Evolutionary conservation across 768 basidiomycete species (phyloP), one percentile per base, ranked within the genome.

Genomic region (Boletus pseudo-olivaceus): DNA sequence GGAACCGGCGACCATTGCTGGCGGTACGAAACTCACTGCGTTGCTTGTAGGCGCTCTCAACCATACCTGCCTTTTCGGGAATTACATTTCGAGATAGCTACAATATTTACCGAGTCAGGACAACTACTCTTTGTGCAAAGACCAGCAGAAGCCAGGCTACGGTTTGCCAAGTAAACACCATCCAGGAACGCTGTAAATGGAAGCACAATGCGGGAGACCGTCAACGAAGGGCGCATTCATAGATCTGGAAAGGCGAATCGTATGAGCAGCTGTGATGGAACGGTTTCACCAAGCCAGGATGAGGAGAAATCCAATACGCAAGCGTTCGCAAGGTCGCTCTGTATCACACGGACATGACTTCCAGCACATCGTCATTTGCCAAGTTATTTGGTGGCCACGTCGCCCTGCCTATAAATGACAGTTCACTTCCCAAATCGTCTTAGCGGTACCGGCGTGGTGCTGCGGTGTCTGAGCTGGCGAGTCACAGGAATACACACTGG

Each of bases 341-440:
- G 47, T 38, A 56, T 61, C 47, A 57, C 60, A 55, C 66, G 65
- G 66, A 68, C 51, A 68, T 66, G 63, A 68, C 66, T 56, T 54
- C 23, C 55, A 65, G 34, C 53, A 54, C 52, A 51, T 62, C 42
- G 34, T 47, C 23, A 26, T 43, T 27, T 38, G 5, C 38, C 40
- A 37, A 38, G 49, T 39, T 53, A 34, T 52, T 51, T 30, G 43
- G 47, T 48, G 63, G 48, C 43, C 54, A 47, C 38, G 47, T 53
- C 39, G 50, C 5, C 49, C 32, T 32, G 37, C 38, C 61, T 51
- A 65, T 55, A 65, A 47, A 54, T 48, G 63, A 51, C 50, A 53
- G 47, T 37, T 20, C 34, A 52, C 54, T 50, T 67, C 64, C 54
- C 33, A 47, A 62, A 62, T 30, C 47, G 47, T 43, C 47, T 34